A percentile compares a stretch with the other conserved stretches of the same genome.
phyloP scores from a whole-genome alignment of 345 rosid genomes.

The Acer yangbiense region DNA sequence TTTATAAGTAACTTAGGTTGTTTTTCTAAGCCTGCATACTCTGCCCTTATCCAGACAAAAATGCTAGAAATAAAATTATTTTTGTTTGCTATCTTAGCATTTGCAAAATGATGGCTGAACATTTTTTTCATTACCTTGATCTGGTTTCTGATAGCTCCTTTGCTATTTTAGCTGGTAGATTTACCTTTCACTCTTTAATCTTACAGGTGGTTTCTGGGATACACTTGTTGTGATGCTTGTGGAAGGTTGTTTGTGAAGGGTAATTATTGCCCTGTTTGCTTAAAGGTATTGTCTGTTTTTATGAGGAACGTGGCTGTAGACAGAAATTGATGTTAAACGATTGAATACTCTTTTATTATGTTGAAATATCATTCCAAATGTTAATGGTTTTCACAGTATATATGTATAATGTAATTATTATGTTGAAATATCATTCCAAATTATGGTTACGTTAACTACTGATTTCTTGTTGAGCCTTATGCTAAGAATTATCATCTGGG shows the following conservation, averaged over 20 bases:
- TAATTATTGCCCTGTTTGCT: slow-evolving; percentile 96
- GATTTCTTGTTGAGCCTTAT: too few species aligned
- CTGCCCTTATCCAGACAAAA: not conserved
- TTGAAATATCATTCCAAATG: not conserved
- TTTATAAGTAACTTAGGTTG: not conserved
- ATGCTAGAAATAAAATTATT: too few species aligned
- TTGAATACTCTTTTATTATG: slow-evolving; percentile 2
- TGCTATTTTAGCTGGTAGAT: not conserved
- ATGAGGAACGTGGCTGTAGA: not conserved
- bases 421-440: too few species aligned
- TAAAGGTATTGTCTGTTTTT: slow-evolving; percentile 64
- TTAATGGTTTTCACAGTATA: not conserved
- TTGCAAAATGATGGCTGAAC: not conserved
- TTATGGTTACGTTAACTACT: too few species aligned
- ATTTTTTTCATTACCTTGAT: not conserved
- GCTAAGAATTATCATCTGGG: too few species aligned
- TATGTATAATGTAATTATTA: not conserved
- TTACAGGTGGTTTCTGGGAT: slow-evolving; percentile 96
- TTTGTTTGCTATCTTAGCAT: not conserved
- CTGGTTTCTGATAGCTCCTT: not conserved
- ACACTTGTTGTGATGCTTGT: slow-evolving; percentile 99
- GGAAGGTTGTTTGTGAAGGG: slow-evolving; percentile 99
- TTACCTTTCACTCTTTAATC: slow-evolving; percentile 23
- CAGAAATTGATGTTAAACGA: not conserved
- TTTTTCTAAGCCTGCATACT: not conserved